Base-by-base conservation (phyloP, 345 rosid species). In the Linum trigynum region DNA sequence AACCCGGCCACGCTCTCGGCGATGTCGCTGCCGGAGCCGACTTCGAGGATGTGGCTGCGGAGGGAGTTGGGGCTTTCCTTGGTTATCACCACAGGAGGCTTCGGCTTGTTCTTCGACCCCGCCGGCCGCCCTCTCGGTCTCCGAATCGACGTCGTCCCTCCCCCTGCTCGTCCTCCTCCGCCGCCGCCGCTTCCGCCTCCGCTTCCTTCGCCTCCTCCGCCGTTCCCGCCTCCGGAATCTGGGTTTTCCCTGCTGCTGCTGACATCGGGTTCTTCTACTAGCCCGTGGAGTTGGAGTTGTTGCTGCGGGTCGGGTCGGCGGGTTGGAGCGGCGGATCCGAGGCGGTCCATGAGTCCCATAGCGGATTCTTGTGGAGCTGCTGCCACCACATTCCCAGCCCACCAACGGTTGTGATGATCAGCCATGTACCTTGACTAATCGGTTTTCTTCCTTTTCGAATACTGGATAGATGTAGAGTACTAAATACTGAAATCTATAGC, bases 61-160 rank as follows among this genome's bases (percentile, higher is more conserved):
- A 92, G 84, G 5, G 94, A 79, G 72, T 87, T 86, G 39, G 97
- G 91, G 76, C 90, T 83, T 65, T 92, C 98, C 72, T 87, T 92
- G 17, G 96, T 85, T 62, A 92, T 77, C 38, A 92, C 79, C 2
- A 87, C 69, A 0, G 97, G 97, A 7, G 79, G 81, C 70, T 82
- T 92, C 0, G 90, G 87, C 67, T 82, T 90, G 83, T 92, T 92
- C 77, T 81, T 92, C 1, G 98, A 89, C 48, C 98, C 98, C 0
- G 91, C 81, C 0, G 98, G 98, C 16, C 97, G 69, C 0, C 98
- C 98, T 70, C 97, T 80, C 0, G 95, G 92, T 36, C 98, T 79
- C 0, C 98, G 88, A 35, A 23, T 2, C 17, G 59, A 56, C 17
- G 35, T 35, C 17, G 35, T 56, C 2, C 59, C 59, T 11, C 32